Conservation (phyloP, 768 basidiomycete species). For the Tylopilus vinaceipallidus region DNA sequence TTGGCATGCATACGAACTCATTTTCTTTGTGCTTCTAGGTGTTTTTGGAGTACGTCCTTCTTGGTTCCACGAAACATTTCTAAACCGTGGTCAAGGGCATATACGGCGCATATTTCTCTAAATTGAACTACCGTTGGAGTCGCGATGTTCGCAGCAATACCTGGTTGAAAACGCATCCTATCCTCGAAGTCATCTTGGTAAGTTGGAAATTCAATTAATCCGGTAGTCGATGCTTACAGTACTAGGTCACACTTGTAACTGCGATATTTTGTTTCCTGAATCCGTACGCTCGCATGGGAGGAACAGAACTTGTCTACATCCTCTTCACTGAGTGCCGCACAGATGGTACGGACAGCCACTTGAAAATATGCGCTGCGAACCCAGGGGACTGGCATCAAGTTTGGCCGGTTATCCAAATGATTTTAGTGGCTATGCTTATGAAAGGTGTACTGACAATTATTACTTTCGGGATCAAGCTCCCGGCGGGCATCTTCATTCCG, state of each 20-base stretch:
- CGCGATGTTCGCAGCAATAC: conserved; percentile 78
- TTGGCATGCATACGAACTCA: conserved; percentile 88
- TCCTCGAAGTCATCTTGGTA: conserved; percentile 81
- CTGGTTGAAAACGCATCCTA: conserved; percentile 76
- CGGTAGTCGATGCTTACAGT: conserved; percentile 11
- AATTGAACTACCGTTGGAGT: conserved; percentile 87
- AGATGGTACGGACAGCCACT: conserved; percentile 52
- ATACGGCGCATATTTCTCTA: conserved; percentile 92
- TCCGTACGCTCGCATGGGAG: conserved; percentile 89
- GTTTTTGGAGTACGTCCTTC: conserved; percentile 71
- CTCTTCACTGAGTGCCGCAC: conserved; percentile 84
- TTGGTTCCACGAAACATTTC: conserved; percentile 1
- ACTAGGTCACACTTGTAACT: conserved; percentile 75
- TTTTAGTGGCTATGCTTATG: conserved; percentile 76
- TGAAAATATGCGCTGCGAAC: conserved; percentile 69
- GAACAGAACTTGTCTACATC: conserved; percentile 91
- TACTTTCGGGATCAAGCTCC: conserved; percentile 90
- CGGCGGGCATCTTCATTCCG: conserved; percentile 96
- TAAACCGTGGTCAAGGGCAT: conserved; percentile 57
- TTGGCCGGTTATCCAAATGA: conserved; percentile 59
- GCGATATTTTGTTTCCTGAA: conserved; percentile 81
- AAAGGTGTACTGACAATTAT: conserved; percentile 80
- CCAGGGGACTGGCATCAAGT: conserved; percentile 54
- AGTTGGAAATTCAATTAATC: conserved; percentile 22
- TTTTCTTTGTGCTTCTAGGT: conserved; percentile 83